These are phyloP conservation scores for Picea abies DNA, from an alignment of 83 land plant species.

Conservation along the genomic window DNA sequence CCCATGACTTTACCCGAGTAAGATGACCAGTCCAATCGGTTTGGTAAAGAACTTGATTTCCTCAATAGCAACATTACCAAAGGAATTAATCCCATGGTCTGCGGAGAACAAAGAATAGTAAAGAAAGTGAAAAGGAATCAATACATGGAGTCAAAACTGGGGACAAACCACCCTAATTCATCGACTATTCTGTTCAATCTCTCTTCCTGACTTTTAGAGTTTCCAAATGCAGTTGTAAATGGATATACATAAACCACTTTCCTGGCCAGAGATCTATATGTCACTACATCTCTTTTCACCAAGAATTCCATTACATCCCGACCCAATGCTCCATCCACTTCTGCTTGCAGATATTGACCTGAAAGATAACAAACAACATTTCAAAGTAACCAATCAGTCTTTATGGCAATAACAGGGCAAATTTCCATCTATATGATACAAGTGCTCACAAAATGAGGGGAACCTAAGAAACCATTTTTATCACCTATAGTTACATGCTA, in stretches of 20 bases:
- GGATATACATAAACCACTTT: conserved; percentile 91
- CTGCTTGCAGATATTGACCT: conserved; percentile 83
- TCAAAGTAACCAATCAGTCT: neutral
- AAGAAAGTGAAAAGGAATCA: conserved; percentile 18
- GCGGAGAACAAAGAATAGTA: neutral
- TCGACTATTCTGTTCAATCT: conserved; percentile 56
- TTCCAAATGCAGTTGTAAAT: conserved; percentile 88
- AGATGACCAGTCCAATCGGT: neutral
- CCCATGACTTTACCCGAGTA: neutral
- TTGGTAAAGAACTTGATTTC: neutral
- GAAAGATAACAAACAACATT: neutral
- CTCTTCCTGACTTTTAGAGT: conserved; percentile 81
- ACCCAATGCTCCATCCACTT: conserved; percentile 87
- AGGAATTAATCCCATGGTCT: conserved; percentile 8
- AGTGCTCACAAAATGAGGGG: neutral
- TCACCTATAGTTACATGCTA: neutral
- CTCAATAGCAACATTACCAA: neutral
- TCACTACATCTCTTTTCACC: conserved; percentile 70
- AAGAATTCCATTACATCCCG: conserved; percentile 87
- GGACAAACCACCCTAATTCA: conserved; percentile 79
- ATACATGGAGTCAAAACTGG: conserved; percentile 62
- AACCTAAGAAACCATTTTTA: neutral
- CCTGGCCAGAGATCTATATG: conserved; percentile 77
- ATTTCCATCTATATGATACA: neutral
- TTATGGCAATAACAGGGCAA: too few relatives aligned